A percentile compares a stretch with the other conserved stretches of the same genome.
These are phyloP conservation scores for Ganoderma boninense DNA, from an alignment of 1,284 basidiomycete species.

Conservation along the genomic window DNA sequence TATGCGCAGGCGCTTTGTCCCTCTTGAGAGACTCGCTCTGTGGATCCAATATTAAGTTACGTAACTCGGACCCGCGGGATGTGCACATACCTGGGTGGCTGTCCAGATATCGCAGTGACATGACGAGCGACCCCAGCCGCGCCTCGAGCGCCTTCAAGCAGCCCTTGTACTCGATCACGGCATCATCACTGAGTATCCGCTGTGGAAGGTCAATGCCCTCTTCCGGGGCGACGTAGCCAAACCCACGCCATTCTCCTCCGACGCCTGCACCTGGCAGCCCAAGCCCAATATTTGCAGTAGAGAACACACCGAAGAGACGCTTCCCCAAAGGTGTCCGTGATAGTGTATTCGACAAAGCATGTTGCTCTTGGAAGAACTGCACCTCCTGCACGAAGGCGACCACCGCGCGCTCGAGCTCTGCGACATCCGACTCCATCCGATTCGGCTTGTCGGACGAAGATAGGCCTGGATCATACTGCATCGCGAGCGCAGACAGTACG, in stretches of 20 bases:
- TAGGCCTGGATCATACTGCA: constrained; percentile 77
- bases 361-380: constrained; percentile 60
- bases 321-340: constrained; percentile 48
- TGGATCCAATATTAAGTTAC: constrained; percentile 15
- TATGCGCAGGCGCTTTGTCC: constrained; percentile 61
- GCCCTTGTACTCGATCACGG: constrained; percentile 60
- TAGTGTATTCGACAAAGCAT: constrained; percentile 42
- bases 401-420: constrained; percentile 81
- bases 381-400: constrained; percentile 77
- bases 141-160: constrained; percentile 57
- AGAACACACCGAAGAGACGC: constrained; percentile 70
- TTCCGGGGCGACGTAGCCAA: constrained; percentile 72
- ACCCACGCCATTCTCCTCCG: constrained; percentile 79
- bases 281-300: constrained; percentile 69
- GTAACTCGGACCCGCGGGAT: not conserved
- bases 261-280: constrained; percentile 79
- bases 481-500: constrained; percentile 78
- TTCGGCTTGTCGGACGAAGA: constrained; percentile 69
- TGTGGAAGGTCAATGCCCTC: constrained; percentile 58
- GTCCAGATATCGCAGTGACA: constrained; percentile 30
- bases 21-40: constrained; percentile 38
- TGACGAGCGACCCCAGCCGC: constrained; percentile 29
- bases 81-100: constrained; percentile 32
- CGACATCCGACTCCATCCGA: constrained; percentile 79
- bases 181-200: constrained; percentile 57